Evolutionary conservation across 2,329 filamentous ascomycete genomes (phyloP).

Genomic region (Lizonia empirigonia): DNA sequence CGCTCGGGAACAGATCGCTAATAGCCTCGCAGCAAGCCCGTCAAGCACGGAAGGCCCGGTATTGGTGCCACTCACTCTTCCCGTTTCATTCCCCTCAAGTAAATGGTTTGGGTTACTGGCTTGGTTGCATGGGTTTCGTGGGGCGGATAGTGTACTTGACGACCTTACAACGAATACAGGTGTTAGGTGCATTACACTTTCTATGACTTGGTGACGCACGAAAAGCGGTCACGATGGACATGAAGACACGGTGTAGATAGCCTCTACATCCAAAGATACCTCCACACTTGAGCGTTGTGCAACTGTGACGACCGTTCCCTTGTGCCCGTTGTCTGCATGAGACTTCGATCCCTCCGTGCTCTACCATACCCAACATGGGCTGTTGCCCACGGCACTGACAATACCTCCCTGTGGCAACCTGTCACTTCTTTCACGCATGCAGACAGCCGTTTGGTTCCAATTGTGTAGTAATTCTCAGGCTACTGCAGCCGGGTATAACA

Average conservation of each 20-base stretch:
- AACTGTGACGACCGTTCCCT: background rate
- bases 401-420: background rate
- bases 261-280: conserved; percentile 41
- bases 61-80: conserved; percentile 99
- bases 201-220: conserved; percentile 38
- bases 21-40: conserved; percentile 77
- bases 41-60: conserved; percentile 99
- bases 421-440: background rate
- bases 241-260: conserved; percentile 42
- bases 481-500: conserved; percentile 24
- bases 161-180: conserved; percentile 48
- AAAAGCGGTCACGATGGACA: conserved; percentile 37
- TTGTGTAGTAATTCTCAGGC: background rate
- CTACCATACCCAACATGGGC: background rate
- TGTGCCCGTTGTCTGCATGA: background rate
- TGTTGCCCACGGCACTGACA: background rate
- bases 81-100: conserved; percentile 99
- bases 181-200: conserved; percentile 47
- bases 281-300: conserved; percentile 17
- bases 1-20: conserved; percentile 43
- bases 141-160: conserved; percentile 48
- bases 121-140: conserved; percentile 50
- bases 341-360: background rate
- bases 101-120: conserved; percentile 55
- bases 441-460: background rate